Percentiles rank a stretch among this genome's conserved stretches.
phyloP scores from a whole-genome alignment of 331 rosid genomes.

The Acacia pycnantha region DNA sequence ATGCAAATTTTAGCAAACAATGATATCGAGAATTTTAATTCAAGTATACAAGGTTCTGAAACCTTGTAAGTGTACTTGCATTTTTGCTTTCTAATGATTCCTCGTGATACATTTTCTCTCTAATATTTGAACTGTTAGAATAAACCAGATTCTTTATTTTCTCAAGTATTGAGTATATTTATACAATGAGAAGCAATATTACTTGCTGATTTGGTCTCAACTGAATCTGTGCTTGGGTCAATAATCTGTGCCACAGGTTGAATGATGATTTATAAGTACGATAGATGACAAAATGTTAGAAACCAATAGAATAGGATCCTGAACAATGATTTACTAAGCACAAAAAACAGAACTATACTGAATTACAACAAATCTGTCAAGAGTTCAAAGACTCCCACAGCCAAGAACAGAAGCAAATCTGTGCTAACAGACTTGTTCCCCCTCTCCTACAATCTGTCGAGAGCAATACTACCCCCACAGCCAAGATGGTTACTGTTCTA shows the following conservation, averaged over 20 bases:
- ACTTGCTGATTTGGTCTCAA: conserved; percentile 9
- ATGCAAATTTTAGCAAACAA: neutral
- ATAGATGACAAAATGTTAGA: neutral
- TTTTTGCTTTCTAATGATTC: conserved; percentile 2
- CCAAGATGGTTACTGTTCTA: too few species aligned
- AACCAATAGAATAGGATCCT: too few species aligned
- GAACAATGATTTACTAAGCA: too few species aligned
- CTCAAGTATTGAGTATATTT: conserved; percentile 4
- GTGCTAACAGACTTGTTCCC: too few species aligned
- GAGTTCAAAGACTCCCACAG: too few species aligned
- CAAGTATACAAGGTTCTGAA: neutral
- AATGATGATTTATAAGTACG: conserved; percentile 1
- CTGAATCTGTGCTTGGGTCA: neutral
- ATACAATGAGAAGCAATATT: neutral
- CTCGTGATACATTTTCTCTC: neutral
- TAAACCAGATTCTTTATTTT: neutral
- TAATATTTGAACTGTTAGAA: conserved; percentile 4
- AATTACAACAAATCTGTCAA: too few species aligned
- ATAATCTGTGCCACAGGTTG: neutral
- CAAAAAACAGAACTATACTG: too few species aligned
- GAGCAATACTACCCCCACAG: too few species aligned
- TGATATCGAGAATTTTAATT: neutral
- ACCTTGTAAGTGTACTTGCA: neutral
- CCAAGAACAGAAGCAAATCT: too few species aligned
- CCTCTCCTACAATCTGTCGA: too few species aligned